Evolutionary conservation across 306 rosid genomes (phyloP).

Genomic region (Cicer chorassanicum): DNA sequence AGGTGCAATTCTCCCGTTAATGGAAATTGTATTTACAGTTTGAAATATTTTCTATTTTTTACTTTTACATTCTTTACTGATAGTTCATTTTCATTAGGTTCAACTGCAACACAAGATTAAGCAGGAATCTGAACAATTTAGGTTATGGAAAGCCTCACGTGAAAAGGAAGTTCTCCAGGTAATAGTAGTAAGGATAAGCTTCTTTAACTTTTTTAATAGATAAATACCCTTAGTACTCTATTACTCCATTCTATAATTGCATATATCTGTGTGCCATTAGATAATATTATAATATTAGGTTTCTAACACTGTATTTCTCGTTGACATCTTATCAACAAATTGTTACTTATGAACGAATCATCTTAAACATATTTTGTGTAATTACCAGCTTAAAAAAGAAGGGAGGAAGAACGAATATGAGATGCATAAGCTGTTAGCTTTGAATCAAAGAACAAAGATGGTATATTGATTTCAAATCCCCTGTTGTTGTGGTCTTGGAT

Average conservation of each 20-base stretch:
- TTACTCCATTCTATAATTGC: constrained; percentile 4
- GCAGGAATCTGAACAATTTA: constrained; percentile 96
- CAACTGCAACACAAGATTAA: constrained; percentile 96
- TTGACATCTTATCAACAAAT: background rate
- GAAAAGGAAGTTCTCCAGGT: constrained; percentile 99
- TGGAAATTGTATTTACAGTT: constrained; percentile 12
- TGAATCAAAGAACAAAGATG: constrained; percentile 98
- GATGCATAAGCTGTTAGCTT: constrained; percentile 89
- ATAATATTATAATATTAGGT: background rate
- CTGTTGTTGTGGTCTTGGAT: constrained; percentile 25
- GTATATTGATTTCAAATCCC: constrained; percentile 51
- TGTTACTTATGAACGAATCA: constrained; percentile 17
- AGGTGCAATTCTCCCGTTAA: constrained; percentile 52
- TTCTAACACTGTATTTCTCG: background rate
- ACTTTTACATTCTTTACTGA: background rate
- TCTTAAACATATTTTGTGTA: constrained; percentile 34
- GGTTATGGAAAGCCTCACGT: constrained; percentile 91
- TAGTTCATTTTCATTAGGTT: constrained; percentile 58
- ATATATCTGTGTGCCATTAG: background rate
- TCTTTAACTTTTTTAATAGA: background rate
- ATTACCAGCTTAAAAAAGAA: constrained; percentile 91
- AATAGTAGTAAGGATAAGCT: constrained; percentile 27
- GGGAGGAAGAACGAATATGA: constrained; percentile 97
- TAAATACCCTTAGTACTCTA: background rate
- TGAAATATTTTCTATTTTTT: background rate